These are phyloP conservation scores for Auricularia sp. DNA, from an alignment of 768 basidiomycete species.

Conservation along the genomic window DNA sequence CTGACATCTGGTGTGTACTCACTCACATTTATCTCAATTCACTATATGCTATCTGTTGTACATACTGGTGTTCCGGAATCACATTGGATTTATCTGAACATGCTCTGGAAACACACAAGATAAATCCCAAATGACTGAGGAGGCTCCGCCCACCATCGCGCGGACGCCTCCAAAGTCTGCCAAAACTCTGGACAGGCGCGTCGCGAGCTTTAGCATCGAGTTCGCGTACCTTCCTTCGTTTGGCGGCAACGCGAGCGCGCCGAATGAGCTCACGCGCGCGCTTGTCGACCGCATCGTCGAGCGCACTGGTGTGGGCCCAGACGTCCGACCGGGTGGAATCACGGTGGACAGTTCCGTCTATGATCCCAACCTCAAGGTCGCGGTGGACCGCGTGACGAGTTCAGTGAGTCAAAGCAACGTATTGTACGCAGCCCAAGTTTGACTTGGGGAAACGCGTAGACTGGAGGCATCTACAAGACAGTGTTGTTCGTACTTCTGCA, in stretches of 20 bases:
- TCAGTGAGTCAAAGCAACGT: too few relatives aligned
- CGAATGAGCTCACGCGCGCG: conserved; percentile 20
- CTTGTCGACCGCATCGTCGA: conserved; percentile 18
- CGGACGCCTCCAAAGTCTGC: conserved; percentile 14
- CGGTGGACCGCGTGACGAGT: conserved; percentile 15
- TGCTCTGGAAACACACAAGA: too few relatives aligned
- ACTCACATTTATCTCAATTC: too few relatives aligned
- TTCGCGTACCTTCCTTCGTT: conserved; percentile 20
- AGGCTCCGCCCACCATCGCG: neutral
- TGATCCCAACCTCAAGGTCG: conserved; percentile 12
- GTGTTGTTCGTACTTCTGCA: conserved; percentile 14
- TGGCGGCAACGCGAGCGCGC: conserved; percentile 19
- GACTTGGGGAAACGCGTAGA: conserved; percentile 5
- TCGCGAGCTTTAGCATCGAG: conserved; percentile 22
- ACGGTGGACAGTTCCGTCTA: conserved; percentile 22
- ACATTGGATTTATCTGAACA: too few relatives aligned
- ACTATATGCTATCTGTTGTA: too few relatives aligned
- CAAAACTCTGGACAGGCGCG: conserved; percentile 15
- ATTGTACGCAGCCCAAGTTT: neutral
- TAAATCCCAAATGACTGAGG: too few relatives aligned
- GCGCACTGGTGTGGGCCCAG: conserved; percentile 20
- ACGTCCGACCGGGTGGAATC: conserved; percentile 22
- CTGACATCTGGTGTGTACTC: too few relatives aligned
- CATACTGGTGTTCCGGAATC: too few relatives aligned
- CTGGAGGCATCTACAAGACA: conserved; percentile 21